These are phyloP conservation scores for Berberis thunbergii DNA, from an alignment of 164 flowering plant species.

Conservation along the genomic window DNA sequence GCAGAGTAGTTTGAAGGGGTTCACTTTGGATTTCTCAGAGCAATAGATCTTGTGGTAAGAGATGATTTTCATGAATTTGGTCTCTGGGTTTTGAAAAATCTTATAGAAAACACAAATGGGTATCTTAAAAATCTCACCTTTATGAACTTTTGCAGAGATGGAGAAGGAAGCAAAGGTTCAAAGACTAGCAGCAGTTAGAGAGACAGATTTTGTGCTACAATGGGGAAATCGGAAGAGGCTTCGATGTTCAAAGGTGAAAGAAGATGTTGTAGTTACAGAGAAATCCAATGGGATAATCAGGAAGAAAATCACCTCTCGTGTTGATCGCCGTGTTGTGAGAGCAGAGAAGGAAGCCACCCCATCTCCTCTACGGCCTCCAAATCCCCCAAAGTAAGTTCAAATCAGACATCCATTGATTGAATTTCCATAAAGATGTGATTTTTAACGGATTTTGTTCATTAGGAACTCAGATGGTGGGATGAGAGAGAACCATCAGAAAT, in stretches of 20 bases:
- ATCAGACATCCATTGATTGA: neutral
- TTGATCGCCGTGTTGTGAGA: conserved; percentile 25
- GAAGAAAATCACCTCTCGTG: conserved; percentile 28
- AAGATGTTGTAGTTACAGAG: conserved; percentile 16
- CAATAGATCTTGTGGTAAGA: conserved; percentile 27
- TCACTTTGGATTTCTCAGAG: neutral
- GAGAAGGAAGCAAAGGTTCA: conserved; percentile 22
- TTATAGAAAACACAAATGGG: neutral
- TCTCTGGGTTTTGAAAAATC: neutral
- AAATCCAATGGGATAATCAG: conserved; percentile 15
- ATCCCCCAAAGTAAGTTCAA: conserved; percentile 6
- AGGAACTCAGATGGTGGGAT: conserved; percentile 4
- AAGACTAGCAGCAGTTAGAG: conserved; percentile 19
- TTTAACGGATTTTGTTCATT: neutral
- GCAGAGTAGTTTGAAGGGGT: neutral
- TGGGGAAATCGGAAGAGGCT: conserved; percentile 61
- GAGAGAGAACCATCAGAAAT: conserved; percentile 16
- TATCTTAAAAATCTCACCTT: neutral
- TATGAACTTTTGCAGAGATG: conserved; percentile 8
- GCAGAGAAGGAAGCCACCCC: conserved; percentile 23
- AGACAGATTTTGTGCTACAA: conserved; percentile 42
- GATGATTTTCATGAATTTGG: neutral
- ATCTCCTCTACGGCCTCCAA: conserved; percentile 13
- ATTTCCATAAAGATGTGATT: neutral
- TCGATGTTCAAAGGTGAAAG: conserved; percentile 42